phyloP scores from a whole-genome alignment of 139 green algal species.

The Chlorella sorokiniana region DNA sequence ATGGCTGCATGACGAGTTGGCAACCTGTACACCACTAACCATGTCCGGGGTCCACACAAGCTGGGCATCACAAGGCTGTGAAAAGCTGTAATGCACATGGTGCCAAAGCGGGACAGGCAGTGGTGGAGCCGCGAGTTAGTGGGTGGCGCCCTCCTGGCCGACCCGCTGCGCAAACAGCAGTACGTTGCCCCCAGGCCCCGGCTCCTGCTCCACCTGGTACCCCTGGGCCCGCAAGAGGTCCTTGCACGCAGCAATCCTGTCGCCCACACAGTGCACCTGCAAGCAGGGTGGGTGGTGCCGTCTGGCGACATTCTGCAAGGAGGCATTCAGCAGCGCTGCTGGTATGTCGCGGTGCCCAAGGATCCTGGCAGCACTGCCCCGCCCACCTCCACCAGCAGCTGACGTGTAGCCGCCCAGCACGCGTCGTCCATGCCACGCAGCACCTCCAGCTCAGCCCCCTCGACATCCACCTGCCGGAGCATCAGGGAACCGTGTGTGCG shows the following conservation, averaged over 20 bases:
- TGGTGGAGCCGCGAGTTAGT: too few species aligned
- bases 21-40: too few species aligned
- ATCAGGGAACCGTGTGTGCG: background rate
- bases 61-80: too few species aligned
- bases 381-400: constrained; percentile 39
- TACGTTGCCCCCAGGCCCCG: background rate
- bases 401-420: constrained; percentile 24
- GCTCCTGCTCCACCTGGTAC: constrained; percentile 6
- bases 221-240: background rate
- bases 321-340: background rate
- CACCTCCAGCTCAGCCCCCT: constrained; percentile 42
- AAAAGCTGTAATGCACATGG: too few species aligned
- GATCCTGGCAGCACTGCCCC: background rate
- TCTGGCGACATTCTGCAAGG: background rate
- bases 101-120: too few species aligned
- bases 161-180: constrained; percentile 17
- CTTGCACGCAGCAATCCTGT: background rate
- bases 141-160: too few species aligned
- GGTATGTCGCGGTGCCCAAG: too few species aligned
- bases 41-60: too few species aligned
- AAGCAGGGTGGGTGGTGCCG: too few species aligned
- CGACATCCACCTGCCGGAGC: constrained; percentile 42
- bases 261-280: constrained; percentile 31
- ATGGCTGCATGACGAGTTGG: background rate
- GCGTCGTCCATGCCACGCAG: constrained; percentile 29